Evolutionary conservation across 129 eudicot species (phyloP), one percentile per base, ranked within the genome.

Genomic region (Saussurea involucrata): DNA sequence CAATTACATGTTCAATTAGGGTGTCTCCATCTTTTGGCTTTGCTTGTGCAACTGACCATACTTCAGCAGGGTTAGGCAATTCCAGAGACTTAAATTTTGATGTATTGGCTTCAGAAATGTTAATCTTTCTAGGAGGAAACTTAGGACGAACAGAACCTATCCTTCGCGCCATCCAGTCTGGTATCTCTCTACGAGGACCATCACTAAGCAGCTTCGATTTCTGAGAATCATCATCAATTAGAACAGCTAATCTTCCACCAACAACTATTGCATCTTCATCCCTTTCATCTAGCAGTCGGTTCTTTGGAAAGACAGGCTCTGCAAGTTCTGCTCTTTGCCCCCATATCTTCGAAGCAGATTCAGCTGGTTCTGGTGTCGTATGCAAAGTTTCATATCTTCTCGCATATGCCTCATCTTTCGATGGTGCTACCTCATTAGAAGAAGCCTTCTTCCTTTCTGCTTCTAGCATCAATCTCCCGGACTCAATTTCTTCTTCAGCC

Each of bases 131-230:
- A 63, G 92, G 92, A 6, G 89, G 92, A 69, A 88, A 85, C 76
- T 85, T 88, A 49, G 81, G 84, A 75, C 83, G 77, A 42, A 88
- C 87, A 24, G 92, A 80, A 29, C 73, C 40, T 44, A 88, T 88
- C 76, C 86, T 83, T 73, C 92, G 77, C 12, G 89, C 87, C 92
- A 88, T 88, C 89, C 92, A 85, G 42, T 83, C 92, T 42, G 89
- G 92, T 73, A 80, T 88, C 70, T 83, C 84, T 78, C 92, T 88
- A 73, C 89, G 89, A 71, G 92, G 92, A 33, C 92, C 92, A 44
- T 85, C 83, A 53, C 64, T 78, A 24, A 88, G 83, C 60, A 88
- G 67, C 78, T 83, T 85, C 79, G 76, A 83, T 73, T 88, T 88
- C 60, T 80, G 84, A 32, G 89, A 83, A 81, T 85, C 86, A 64